Conservation (phyloP, 257 asterid genomes). For the Solanum arcanum region DNA sequence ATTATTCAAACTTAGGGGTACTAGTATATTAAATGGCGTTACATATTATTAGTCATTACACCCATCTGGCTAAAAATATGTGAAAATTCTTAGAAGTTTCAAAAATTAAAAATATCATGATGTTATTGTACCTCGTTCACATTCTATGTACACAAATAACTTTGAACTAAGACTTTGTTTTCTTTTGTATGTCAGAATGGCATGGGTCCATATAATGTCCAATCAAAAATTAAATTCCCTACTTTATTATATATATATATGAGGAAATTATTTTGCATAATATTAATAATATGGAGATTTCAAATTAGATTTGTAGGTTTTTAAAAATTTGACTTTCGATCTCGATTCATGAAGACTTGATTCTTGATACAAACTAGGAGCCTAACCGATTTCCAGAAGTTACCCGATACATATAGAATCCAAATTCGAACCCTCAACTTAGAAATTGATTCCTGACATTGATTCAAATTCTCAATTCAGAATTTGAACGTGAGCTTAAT, state of each 20-base stretch:
- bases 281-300: not conserved
- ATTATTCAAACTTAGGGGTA: not conserved
- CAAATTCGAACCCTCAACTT: no score
- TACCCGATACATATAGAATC: no score
- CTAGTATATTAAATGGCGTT: not conserved
- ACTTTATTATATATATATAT: no score
- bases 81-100: not conserved
- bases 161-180: not conserved
- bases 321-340: no score
- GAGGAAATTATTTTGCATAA: no score
- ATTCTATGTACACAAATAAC: not conserved
- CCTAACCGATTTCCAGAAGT: rapidly evolving
- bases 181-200: not conserved
- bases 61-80: not conserved
- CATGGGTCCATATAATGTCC: not conserved
- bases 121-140: not conserved
- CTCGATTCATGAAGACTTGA: not conserved
- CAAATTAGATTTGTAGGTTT: no score
- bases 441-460: no score
- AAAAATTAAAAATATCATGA: not conserved
- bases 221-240: not conserved
- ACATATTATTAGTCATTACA: not conserved
- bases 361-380: no score
- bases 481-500: no score
- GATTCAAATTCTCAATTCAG: rapidly evolving